Conservation (phyloP, 805 yeast species). For the Lipomyces orientalis region DNA sequence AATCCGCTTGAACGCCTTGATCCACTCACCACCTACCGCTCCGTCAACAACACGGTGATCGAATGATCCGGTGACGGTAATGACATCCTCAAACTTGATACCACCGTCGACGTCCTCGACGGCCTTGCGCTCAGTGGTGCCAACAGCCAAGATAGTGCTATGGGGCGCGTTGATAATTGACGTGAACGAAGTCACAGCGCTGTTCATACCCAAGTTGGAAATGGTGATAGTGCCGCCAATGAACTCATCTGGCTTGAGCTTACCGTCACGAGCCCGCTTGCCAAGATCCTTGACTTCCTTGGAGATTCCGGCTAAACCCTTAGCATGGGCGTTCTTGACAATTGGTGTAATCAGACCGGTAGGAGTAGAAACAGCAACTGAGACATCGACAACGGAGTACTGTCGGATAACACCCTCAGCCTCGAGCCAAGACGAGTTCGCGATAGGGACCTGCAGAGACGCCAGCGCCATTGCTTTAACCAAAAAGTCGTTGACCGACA, state of each 20-base stretch:
- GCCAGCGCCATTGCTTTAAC: constrained; percentile 95
- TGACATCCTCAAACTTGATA: constrained; percentile 86
- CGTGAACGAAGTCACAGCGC: constrained; percentile 88
- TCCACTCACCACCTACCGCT: constrained; percentile 96
- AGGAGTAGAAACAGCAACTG: constrained; percentile 99
- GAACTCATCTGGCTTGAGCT: constrained; percentile 94
- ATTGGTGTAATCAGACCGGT: constrained; percentile 97
- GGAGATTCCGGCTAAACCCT: constrained; percentile 86
- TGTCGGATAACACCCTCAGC: constrained; percentile 89
- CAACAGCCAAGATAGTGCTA: constrained; percentile 90
- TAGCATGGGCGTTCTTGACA: constrained; percentile 82
- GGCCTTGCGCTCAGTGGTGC: constrained; percentile 90
- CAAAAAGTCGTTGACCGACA: constrained; percentile 92
- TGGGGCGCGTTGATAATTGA: constrained; percentile 99
- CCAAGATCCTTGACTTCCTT: constrained; percentile 87
- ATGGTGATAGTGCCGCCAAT: constrained; percentile 99
- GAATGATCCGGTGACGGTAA: constrained; percentile 93
- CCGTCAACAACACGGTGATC: constrained; percentile 99
- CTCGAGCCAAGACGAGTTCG: constrained; percentile 92
- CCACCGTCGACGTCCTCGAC: constrained; percentile 94
- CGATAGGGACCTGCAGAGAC: constrained; percentile 86
- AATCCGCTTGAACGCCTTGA: constrained; percentile 87
- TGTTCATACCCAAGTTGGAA: constrained; percentile 98
- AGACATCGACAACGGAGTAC: constrained; percentile 89
- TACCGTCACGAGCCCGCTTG: constrained; percentile 92